phyloP scores from a whole-genome alignment of 2,329 filamentous ascomycete genomes.

The Sporothrix brunneoviolacea region DNA sequence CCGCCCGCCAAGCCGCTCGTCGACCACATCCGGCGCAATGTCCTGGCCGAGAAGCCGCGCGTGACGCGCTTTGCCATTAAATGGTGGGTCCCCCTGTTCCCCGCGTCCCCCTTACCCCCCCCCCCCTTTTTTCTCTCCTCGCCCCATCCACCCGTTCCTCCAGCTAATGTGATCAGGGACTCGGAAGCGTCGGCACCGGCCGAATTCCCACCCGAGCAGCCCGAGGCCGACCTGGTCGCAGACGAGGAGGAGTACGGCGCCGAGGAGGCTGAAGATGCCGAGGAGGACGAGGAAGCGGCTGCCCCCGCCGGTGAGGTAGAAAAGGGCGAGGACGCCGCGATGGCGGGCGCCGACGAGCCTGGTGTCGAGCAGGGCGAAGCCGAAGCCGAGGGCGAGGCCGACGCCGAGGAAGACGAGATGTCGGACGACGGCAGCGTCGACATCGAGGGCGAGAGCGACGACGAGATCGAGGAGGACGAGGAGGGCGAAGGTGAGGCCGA shows the following conservation, averaged over 20 bases:
- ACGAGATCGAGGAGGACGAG: slow-evolving; percentile 31
- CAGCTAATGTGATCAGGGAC: slow-evolving; percentile 55
- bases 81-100: slow-evolving; percentile 81
- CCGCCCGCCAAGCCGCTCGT: slow-evolving; percentile 88
- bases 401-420: slow-evolving; percentile 29
- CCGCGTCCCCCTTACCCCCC: background rate
- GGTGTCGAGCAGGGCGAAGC: background rate
- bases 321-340: slow-evolving; percentile 24
- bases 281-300: slow-evolving; percentile 38
- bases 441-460: slow-evolving; percentile 33
- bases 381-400: slow-evolving; percentile 22
- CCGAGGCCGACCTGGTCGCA: slow-evolving; percentile 79
- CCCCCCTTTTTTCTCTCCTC: background rate
- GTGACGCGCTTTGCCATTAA: slow-evolving; percentile 98
- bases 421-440: slow-evolving; percentile 34
- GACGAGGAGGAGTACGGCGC: slow-evolving; percentile 89
- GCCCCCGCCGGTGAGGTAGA: slow-evolving; percentile 13
- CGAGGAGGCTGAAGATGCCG: slow-evolving; percentile 74
- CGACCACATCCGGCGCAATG: slow-evolving; percentile 85
- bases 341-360: slow-evolving; percentile 26
- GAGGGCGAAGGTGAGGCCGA: slow-evolving; percentile 24
- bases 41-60: slow-evolving; percentile 92
- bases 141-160: background rate
- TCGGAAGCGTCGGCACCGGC: slow-evolving; percentile 94
- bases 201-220: slow-evolving; percentile 95